Evolutionary conservation across 495 filamentous ascomycete species (phyloP).

Genomic region (Apiosordaria backusii): DNA sequence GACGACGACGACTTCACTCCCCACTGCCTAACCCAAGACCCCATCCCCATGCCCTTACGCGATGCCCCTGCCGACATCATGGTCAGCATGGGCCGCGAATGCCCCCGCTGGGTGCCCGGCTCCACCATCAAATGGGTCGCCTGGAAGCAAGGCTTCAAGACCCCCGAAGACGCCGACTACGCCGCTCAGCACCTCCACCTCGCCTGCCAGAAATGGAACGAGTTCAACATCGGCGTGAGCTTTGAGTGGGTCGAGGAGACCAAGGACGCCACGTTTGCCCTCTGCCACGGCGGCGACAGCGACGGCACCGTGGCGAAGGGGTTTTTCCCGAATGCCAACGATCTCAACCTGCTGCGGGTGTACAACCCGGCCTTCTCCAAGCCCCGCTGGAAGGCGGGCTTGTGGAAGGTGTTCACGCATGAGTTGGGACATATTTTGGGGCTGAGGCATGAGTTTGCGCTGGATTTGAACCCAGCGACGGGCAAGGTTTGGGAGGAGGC

Average conservation of each 20-base stretch:
- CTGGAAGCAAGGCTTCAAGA: not conserved
- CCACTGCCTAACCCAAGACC: not conserved
- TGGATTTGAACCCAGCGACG: not conserved
- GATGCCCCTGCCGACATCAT: not conserved
- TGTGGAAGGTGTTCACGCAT: conserved; percentile 2
- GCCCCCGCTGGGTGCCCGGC: not conserved
- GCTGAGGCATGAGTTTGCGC: not conserved
- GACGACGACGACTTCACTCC: not conserved
- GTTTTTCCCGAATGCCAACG: not conserved
- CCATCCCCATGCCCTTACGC: not conserved
- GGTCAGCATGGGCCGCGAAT: not conserved
- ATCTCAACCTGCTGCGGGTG: not conserved
- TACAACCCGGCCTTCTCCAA: not conserved
- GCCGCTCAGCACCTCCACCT: not conserved
- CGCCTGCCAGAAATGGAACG: not conserved
- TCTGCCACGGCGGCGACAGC: not conserved
- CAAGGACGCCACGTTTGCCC: not conserved
- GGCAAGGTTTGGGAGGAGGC: not conserved
- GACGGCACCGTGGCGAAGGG: not conserved
- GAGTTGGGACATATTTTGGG: not conserved
- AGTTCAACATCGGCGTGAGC: not conserved
- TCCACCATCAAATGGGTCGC: not conserved
- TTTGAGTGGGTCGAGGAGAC: not conserved
- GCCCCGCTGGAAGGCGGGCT: not conserved
- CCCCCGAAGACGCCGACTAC: not conserved